Evolutionary conservation across 2,329 filamentous ascomycete genomes (phyloP).

Genomic region (Diaporthe vexans): DNA sequence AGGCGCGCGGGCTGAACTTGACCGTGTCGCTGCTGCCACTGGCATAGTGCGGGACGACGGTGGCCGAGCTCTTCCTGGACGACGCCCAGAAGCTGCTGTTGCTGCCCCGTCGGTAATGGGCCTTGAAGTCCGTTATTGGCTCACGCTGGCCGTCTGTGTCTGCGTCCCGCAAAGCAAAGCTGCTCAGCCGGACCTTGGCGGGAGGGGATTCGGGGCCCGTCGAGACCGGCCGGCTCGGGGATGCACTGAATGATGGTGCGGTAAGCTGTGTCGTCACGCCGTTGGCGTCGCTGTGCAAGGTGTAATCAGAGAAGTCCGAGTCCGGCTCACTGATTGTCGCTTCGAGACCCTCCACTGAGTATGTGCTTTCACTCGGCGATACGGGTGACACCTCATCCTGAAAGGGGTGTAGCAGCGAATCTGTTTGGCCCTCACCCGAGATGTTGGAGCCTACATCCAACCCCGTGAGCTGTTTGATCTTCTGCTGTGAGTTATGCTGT

Average conservation of each 20-base stretch:
- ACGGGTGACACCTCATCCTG: slow-evolving; percentile 41
- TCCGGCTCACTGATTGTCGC: slow-evolving; percentile 43
- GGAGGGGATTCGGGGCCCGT: not conserved
- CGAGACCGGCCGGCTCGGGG: not conserved
- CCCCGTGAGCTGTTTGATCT: slow-evolving; percentile 59
- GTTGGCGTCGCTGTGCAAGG: slow-evolving; percentile 27
- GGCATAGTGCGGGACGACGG: slow-evolving; percentile 31
- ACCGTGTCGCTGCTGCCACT: slow-evolving; percentile 24
- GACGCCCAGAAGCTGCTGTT: not conserved
- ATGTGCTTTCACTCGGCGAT: slow-evolving; percentile 42
- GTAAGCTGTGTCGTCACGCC: slow-evolving; percentile 16
- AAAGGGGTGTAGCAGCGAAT: not conserved
- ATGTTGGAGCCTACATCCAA: slow-evolving; percentile 50
- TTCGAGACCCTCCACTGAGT: slow-evolving; percentile 40
- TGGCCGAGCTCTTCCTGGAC: slow-evolving; percentile 29
- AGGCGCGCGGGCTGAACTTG: slow-evolving; percentile 14
- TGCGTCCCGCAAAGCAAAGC: not conserved
- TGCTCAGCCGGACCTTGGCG: slow-evolving; percentile 7
- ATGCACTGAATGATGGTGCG: not conserved
- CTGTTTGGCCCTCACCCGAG: slow-evolving; percentile 32
- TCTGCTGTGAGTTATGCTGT: slow-evolving; percentile 52
- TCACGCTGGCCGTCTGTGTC: not conserved
- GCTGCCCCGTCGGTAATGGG: slow-evolving; percentile 4
- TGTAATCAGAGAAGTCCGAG: slow-evolving; percentile 25
- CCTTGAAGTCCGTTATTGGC: not conserved